Evolutionary conservation across 2,329 filamentous ascomycete species (phyloP), one percentile per base, ranked within the genome.

Genomic region (Aspergillus jensenii): DNA sequence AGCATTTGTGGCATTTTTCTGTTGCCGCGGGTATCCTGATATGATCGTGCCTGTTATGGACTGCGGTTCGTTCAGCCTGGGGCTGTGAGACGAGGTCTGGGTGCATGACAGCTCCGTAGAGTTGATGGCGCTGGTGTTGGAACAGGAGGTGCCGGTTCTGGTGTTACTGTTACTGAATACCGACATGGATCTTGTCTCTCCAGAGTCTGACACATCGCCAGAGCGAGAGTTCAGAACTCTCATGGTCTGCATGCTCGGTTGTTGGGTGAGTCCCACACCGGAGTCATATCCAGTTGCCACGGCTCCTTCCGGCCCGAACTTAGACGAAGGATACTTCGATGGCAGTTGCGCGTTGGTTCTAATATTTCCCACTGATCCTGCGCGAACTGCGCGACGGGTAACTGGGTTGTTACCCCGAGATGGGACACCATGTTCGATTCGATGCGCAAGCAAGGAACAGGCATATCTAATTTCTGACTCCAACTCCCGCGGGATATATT

Each of bases 381-480:
- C 45, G 19, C 41, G 40, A 23, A 50, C 45, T 6, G 44, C 14
- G 39, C 40, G 6, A 27, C 39, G 39, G 9, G 23, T 41, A 35
- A 19, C 15, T 19, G 50, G 44, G 6, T 52, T 56, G n/a, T 23
- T 48, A 7, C 45, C 33, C 5, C 17, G 49, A 9, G 58, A 47
- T 14, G 56, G 54, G 25, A 62, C 52, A 6, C 64, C 68, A 52
- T 63, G 67, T 43, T 71, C 68, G 57, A 71, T 70, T 48, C 69
- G 68, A 51, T 66, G 67, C 15, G 62, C 56, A 23, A 69, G 71
- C 51, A 70, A 64, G 21, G 65, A 66, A 55, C 76, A 78, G 15
- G 74, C 63, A 48, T 71, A 65, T 58, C 70, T 69, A 35, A 78
- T 57, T 45, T 76, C 66, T 2, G 61, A 67, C 53, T 76, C 74